Evolutionary conservation across 345 rosid genomes (phyloP), one percentile per base, ranked within the genome.

Genomic region (Rhizophora apiculata): DNA sequence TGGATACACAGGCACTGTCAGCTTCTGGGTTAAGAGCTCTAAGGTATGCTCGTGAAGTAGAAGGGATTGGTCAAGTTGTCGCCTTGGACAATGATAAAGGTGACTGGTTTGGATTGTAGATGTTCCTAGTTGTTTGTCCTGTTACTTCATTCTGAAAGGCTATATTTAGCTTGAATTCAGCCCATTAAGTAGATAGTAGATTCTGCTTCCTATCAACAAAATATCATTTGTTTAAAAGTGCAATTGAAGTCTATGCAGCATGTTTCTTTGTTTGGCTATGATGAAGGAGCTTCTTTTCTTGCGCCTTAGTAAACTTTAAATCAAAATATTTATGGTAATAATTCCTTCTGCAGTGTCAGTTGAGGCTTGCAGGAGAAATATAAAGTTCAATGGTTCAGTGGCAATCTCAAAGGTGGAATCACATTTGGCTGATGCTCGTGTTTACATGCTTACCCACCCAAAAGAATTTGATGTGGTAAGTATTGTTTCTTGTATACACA

Each of bases 1-100:
- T 69, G 55, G 56, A 62, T 74, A 19, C 68, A 11, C 74, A 96
- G 99, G 99, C 99, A 29, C 63, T 96, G 76, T 90, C 99, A 43
- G 99, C 98, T 68, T 96, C 99, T 2, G 99, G 99, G 54, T 77
- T 96, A 78, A 82, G 99, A 76, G 94, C 98, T 76, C 76, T 90
- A 59, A 89, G 99, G 82, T 96, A 96, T 84, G 97, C 95, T 65
- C 86, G 85, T 66, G 99, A 96, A 81, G 81, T 96, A 46, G 98
- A 90, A 76, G 98, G 89, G 72, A 85, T 96, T 70, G 91, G 96
- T 74, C 90, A 89, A 82, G 96, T 95, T 68, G 91, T 95, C 72
- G 98, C 99, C 68, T 80, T 92, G 62, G 99, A 96, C 77, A 96
- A 96, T 79, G 99, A 96, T 62, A 83, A 87, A 79, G 98, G 99